Evolutionary conservation across 2,329 filamentous ascomycete genomes (phyloP), one percentile per base, ranked within the genome.

Genomic region (Epichloe scottii): DNA sequence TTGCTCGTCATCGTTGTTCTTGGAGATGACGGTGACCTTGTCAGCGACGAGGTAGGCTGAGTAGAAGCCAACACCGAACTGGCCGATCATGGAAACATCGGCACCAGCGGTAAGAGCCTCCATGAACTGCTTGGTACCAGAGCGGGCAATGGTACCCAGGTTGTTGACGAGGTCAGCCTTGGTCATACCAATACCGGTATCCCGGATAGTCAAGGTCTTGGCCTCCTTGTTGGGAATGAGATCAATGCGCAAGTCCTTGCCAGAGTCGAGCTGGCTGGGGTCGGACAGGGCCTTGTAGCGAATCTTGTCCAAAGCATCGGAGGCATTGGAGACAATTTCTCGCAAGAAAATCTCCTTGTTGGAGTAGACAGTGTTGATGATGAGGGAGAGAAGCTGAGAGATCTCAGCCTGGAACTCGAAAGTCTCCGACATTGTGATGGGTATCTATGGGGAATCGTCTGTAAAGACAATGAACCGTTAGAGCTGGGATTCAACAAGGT

Each of bases 401-500:
- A 98, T 98, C 87, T 98, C 93, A 86, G 93, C 93, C 86, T 98
- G 93, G 81, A 97, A 98, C 86, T 97, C 91, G 78, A 98, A 98
- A 63, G 90, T 96, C 80, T 97, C 90, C 73, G 89, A 75, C 88
- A 95, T 95, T 71, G 71, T 87, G 74, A 68, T 67, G 72, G 69
- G 62, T 70, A 69, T 68, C 63, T 65, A 65, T 57, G 48, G 8
- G 47, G 34, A 51, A 53, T 58, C 57, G 60, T 62, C 53, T 54
- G 17, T 11, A 19, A 30, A 26, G 10, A 34, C 21, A 34, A n/a
- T 40, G 39, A 21, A 19, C 5, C 3, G 30, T 49, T 47, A 47
- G 45, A 14, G n/a, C 35, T n/a, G n/a, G 12, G 1, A 15, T 14
- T 38, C 35, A 30, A 11, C 10, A 11, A 30, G 10, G 8, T 11